A percentile compares a stretch with the other conserved stretches of the same genome.
Evolutionary conservation across 202 grass and related monocot species (phyloP).

Genomic region (Digitaria exilis): DNA sequence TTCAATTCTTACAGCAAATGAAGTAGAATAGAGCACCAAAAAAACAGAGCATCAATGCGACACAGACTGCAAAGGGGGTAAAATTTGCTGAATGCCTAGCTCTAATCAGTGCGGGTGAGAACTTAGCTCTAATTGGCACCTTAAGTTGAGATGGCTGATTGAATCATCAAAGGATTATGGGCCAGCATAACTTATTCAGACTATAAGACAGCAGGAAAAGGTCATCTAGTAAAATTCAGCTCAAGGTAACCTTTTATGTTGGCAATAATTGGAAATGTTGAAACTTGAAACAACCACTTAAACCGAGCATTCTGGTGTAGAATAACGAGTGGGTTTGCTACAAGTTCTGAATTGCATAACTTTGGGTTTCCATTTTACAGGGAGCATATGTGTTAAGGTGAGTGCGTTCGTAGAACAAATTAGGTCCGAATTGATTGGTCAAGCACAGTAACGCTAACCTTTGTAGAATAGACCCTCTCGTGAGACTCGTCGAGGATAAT

Average conservation of each 20-base stretch:
- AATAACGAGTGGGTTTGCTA: background rate
- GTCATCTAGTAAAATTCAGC: background rate
- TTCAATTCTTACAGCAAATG: background rate
- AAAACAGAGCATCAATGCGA: background rate
- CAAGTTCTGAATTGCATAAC: background rate
- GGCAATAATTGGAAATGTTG: background rate
- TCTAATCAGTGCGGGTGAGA: background rate
- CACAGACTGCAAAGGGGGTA: background rate
- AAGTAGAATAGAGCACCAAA: background rate
- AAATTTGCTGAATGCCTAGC: background rate
- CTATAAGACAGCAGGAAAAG: background rate
- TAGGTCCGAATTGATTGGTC: background rate
- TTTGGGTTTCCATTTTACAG: background rate
- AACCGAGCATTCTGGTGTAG: background rate
- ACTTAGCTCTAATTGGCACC: background rate
- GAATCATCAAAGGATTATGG: background rate
- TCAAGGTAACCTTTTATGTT: background rate
- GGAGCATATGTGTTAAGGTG: background rate
- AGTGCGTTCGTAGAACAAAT: background rate
- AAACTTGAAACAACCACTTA: background rate
- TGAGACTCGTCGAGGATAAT: slow-evolving; percentile 98
- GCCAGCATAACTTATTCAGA: background rate
- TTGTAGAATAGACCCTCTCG: slow-evolving; percentile 94
- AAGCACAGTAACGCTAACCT: slow-evolving; percentile 34
- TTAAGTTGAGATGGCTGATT: background rate